Conservation (phyloP, 208 protist genomes). For the Trypanosoma vivax region DNA sequence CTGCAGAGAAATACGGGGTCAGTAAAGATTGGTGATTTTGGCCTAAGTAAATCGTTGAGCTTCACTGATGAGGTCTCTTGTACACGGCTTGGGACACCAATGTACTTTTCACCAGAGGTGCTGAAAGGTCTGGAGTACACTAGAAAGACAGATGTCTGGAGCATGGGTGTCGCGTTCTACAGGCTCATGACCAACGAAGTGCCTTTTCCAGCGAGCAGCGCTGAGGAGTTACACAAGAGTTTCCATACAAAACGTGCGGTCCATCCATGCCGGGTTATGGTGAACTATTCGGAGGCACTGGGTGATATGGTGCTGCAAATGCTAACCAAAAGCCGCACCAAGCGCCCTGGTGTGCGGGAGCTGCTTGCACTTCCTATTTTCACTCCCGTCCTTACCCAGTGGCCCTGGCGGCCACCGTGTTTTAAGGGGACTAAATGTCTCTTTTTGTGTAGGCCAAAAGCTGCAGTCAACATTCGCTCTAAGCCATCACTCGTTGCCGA, state of each 20-base stretch:
- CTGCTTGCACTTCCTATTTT: constrained; percentile 44
- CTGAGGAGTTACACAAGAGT: constrained; percentile 21
- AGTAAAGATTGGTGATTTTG: constrained; percentile 78
- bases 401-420: constrained; percentile 25
- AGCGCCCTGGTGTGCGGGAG: constrained; percentile 31
- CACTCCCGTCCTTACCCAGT: constrained; percentile 16
- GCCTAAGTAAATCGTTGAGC: constrained; percentile 27
- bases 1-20: constrained; percentile 31
- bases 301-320: constrained; percentile 60
- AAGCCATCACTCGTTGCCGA: constrained; percentile 18
- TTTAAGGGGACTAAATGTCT: constrained; percentile 22
- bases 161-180: constrained; percentile 64
- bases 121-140: constrained; percentile 47
- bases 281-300: constrained; percentile 31
- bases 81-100: constrained; percentile 47
- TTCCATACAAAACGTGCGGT: constrained; percentile 19
- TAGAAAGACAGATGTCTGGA: constrained; percentile 71
- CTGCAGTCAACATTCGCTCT: constrained; percentile 24
- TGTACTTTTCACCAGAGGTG: constrained; percentile 61
- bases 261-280: constrained; percentile 22
- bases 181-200: constrained; percentile 46
- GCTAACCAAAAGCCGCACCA: constrained; percentile 43
- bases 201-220: constrained; percentile 27
- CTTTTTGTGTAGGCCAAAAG: constrained; percentile 22
- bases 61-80: constrained; percentile 24